Evolutionary conservation across 2,329 filamentous ascomycete genomes (phyloP).

Genomic region (Phymatotrichopsis omnivora): DNA sequence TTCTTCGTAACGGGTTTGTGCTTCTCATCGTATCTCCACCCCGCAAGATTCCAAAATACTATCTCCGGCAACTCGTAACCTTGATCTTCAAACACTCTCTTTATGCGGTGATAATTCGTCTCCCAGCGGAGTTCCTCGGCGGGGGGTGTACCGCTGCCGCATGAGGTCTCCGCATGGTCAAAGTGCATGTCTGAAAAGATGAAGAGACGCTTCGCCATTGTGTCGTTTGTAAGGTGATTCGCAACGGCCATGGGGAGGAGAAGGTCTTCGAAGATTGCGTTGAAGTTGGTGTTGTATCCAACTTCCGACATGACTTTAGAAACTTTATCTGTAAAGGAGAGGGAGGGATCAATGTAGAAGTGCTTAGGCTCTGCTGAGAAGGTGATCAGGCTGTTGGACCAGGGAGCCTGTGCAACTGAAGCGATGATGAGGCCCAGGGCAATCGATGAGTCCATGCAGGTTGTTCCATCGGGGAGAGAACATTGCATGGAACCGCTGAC

Average conservation of each 20-base stretch:
- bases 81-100: conserved; percentile 38
- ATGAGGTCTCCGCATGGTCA: conserved; percentile 35
- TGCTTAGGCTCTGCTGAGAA: conserved; percentile 41
- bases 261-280: conserved; percentile 45
- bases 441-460: conserved; percentile 45
- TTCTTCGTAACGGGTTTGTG: conserved; percentile 44
- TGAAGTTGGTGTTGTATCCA: conserved; percentile 44
- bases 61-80: conserved; percentile 51
- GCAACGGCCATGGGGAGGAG: conserved; percentile 46
- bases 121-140: conserved; percentile 33
- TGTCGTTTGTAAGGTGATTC: conserved; percentile 43
- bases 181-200: conserved; percentile 56
- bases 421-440: conserved; percentile 48
- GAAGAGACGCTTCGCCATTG: conserved; percentile 53
- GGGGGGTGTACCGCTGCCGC: neutral
- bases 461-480: conserved; percentile 39
- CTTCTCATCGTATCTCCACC: conserved; percentile 34
- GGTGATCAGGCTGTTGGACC: conserved; percentile 47
- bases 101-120: conserved; percentile 44
- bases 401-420: conserved; percentile 45
- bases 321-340: conserved; percentile 40
- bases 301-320: conserved; percentile 34
- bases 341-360: conserved; percentile 36
- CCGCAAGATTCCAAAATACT: conserved; percentile 52
- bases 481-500: conserved; percentile 49